Evolutionary conservation across 129 eudicot species (phyloP).

Genomic region (Silybum marianum): DNA sequence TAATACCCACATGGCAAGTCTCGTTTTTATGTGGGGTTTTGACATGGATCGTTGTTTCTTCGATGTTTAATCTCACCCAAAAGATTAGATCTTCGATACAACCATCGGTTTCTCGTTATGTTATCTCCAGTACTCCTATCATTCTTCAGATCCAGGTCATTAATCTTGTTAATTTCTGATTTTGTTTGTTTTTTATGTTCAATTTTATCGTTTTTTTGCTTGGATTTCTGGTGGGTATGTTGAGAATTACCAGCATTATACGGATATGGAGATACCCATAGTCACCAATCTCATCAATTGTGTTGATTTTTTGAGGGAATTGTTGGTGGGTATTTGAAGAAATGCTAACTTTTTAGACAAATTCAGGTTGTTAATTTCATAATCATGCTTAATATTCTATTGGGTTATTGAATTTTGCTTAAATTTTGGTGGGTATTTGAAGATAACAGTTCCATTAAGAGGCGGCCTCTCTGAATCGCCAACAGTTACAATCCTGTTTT

Average conservation of each 20-base stretch:
- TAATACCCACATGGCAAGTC: conserved; percentile 63
- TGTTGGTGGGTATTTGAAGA: conserved; percentile 47
- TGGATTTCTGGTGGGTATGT: conserved; percentile 13
- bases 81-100: conserved; percentile 66
- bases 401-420: neutral
- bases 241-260: conserved; percentile 18
- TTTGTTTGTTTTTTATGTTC: neutral
- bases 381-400: neutral
- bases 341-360: conserved; percentile 35
- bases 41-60: conserved; percentile 66
- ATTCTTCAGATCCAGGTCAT: conserved; percentile 82
- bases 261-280: neutral
- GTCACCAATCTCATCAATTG: neutral
- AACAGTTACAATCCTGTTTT: too few species aligned
- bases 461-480: too few species aligned
- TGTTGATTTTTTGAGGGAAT: neutral
- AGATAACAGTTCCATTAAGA: too few species aligned
- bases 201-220: neutral
- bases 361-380: neutral
- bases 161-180: conserved; percentile 1
- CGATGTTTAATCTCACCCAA: conserved; percentile 56
- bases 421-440: neutral
- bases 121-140: conserved; percentile 50
- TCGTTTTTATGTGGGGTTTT: conserved; percentile 57
- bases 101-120: conserved; percentile 65